A percentile compares a stretch with the other conserved stretches of the same genome.
These are phyloP conservation scores for Debaryomyces udenii DNA, from an alignment of 1,139 yeast genomes.

Conservation along the genomic window DNA sequence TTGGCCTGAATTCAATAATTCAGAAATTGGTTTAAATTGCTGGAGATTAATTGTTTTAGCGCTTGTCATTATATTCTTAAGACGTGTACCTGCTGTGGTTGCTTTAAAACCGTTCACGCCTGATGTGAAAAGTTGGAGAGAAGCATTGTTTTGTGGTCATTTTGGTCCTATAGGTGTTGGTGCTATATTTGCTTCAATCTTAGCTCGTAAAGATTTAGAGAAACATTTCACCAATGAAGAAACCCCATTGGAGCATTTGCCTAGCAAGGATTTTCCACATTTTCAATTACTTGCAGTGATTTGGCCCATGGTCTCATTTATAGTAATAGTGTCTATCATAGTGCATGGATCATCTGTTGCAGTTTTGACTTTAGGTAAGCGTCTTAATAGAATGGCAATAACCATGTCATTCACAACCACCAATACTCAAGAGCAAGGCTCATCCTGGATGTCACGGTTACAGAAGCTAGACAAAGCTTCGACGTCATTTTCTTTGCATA, in stretches of 20 bases:
- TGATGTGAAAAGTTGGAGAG: conserved; percentile 92
- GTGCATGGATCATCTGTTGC: conserved; percentile 98
- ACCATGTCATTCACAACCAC: conserved; percentile 85
- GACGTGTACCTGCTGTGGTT: conserved; percentile 88
- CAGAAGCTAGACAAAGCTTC: conserved; percentile 76
- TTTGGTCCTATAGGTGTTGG: conserved; percentile 99
- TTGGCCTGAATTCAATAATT: conserved; percentile 80
- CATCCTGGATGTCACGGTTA: conserved; percentile 84
- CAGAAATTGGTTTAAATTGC: conserved; percentile 65
- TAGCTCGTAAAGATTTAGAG: conserved; percentile 82
- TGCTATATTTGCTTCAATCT: conserved; percentile 86
- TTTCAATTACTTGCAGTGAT: conserved; percentile 72
- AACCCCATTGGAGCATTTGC: conserved; percentile 62
- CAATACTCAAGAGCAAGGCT: conserved; percentile 61
- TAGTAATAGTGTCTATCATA: conserved; percentile 82
- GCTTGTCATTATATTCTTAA: conserved; percentile 75
- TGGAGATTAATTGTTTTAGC: conserved; percentile 88
- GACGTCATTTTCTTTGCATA: conserved; percentile 76
- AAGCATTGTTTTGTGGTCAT: conserved; percentile 94
- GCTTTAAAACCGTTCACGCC: conserved; percentile 83
- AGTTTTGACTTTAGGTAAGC: conserved; percentile 83
- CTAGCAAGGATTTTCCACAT: conserved; percentile 56
- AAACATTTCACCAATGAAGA: conserved; percentile 54
- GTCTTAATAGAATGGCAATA: conserved; percentile 88
- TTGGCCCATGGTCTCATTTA: conserved; percentile 90